Evolutionary conservation across 352 stramenopile species (phyloP).

Genomic region (Pythium volutum): DNA sequence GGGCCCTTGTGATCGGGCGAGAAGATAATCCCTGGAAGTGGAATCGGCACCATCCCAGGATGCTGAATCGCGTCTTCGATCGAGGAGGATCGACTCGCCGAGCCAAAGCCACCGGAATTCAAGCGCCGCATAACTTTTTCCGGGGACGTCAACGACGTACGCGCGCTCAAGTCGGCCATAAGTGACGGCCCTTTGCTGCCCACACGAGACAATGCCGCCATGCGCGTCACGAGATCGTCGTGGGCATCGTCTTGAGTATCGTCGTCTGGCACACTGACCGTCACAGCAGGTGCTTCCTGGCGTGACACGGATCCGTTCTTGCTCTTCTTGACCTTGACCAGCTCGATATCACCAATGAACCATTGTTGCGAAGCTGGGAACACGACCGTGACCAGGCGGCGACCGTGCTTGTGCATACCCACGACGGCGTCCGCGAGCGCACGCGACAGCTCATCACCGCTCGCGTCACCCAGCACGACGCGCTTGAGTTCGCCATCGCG

Average conservation of each 20-base stretch:
- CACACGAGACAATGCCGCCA: slow-evolving; percentile 62
- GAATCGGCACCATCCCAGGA: slow-evolving; percentile 45
- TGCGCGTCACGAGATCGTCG: slow-evolving; percentile 65
- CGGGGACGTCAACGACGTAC: slow-evolving; percentile 18
- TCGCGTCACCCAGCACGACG: slow-evolving; percentile 40
- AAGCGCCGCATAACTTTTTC: slow-evolving; percentile 19
- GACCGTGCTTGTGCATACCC: slow-evolving; percentile 62
- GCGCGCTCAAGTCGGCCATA: slow-evolving; percentile 55
- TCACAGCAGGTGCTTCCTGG: slow-evolving; percentile 2
- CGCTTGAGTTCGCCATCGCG: slow-evolving; percentile 38
- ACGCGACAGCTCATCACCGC: slow-evolving; percentile 24
- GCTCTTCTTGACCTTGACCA: slow-evolving; percentile 79
- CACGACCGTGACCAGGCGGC: slow-evolving; percentile 52
- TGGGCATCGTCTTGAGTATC: slow-evolving; percentile 27
- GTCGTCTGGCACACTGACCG: neutral
- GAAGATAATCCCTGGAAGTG: slow-evolving; percentile 42
- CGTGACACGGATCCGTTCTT: slow-evolving; percentile 20
- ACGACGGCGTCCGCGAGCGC: slow-evolving; percentile 46
- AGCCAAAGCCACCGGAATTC: slow-evolving; percentile 1
- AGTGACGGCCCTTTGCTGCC: slow-evolving; percentile 52
- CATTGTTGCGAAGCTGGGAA: slow-evolving; percentile 47
- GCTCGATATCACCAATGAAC: slow-evolving; percentile 63
- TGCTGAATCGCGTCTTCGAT: slow-evolving; percentile 19
- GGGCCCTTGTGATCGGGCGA: slow-evolving; percentile 3
- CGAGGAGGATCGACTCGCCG: slow-evolving; percentile 6